Evolutionary conservation across 306 rosid genomes (phyloP), one percentile per base, ranked within the genome.

Genomic region (Arachis stenosperma): DNA sequence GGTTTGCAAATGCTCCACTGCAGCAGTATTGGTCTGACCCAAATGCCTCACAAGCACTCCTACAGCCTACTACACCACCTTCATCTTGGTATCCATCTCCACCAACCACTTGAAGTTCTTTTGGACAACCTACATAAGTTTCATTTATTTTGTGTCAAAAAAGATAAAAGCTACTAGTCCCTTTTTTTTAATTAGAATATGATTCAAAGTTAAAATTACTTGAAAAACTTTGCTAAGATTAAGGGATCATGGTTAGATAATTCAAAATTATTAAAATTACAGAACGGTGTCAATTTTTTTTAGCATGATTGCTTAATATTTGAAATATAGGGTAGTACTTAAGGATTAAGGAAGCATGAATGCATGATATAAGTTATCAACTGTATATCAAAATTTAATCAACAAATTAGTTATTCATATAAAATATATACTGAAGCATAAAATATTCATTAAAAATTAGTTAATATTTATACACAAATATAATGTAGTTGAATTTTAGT

Each of bases 21-120:
- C 98, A 93, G 68, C 98, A 90, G 9, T 93, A 93, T 48, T 82
- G 86, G 60, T 90, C 97, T 22, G 80, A 81, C 33, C 97, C 90
- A 58, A 93, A 93, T 3, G 97, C 97, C 76, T 87, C 97, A 29
- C 98, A 90, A 0, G 98, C 96, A 74, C 98, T 93, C 73, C 82
- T 91, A 73, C 98, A 93, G 10, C 86, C 97, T 29, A 93, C 71
- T 51, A 91, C 96, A 14, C 75, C 86, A 6, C 82, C 79, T 75
- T 81, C 86, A 6, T 81, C 79, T 75, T 81, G 86, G n/a, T 27
- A 71, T 78, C 58, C 90, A 14, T 64, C 82, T 57, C 79, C 88
- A 3, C 75, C 90, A 29, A 86, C 91, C 22, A 91, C 94, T 81
- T 93, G 98, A 79, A 93, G 91, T 85, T 93, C 98, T 79, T 88